Base-by-base conservation (phyloP, 495 filamentous ascomycete genomes). In the Gamarada debralockiae region DNA sequence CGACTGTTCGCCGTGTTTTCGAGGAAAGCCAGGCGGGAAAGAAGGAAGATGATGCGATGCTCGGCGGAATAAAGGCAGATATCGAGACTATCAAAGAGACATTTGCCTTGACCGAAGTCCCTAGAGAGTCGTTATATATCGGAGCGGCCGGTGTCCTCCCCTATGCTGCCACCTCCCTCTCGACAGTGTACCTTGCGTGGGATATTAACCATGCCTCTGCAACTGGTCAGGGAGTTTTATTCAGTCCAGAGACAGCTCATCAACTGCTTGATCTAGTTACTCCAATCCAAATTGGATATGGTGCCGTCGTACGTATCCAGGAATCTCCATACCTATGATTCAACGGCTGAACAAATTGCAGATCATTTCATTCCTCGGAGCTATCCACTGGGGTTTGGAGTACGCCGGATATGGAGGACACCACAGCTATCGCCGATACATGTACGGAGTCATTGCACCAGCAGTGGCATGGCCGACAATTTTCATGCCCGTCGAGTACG, bases 321-420 rank as follows among this genome's bases (percentile, higher is more conserved):
- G 36, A 38, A 12, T 29, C 8, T 20, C 29, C 20, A 27, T 29
- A 25, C 34, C 10, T 34, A 14, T 14, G 29, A 29, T 52, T 36
- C 24, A 29, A 17, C 8, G 56, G 39, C 50, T 59, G 27, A 60
- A 29, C 20, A 48, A 33, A 12, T 23, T 1, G 13, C 55, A 89
- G 85, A 91, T 97, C 60, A 85, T 97, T 62, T 95, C 91, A 40
- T 97, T 97, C 79, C 81, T 98, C 20, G 93, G 93, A 43, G 93
- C 95, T 31, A 82, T 97, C 61, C 93, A 98, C 70, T 97, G 95
- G 95, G 89, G 89, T 57, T 71, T 92, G 50, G 87, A 92, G 70
- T 90, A 80, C 73, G 87, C 86, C 50, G 67, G 77, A 72, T 82
- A 83, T 75, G 77, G 92, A 70, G 81, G 92, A 62, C 67, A 79